Evolutionary conservation across 495 filamentous ascomycete genomes (phyloP), one percentile per base, ranked within the genome.

Genomic region (Articulospora tetracladia): DNA sequence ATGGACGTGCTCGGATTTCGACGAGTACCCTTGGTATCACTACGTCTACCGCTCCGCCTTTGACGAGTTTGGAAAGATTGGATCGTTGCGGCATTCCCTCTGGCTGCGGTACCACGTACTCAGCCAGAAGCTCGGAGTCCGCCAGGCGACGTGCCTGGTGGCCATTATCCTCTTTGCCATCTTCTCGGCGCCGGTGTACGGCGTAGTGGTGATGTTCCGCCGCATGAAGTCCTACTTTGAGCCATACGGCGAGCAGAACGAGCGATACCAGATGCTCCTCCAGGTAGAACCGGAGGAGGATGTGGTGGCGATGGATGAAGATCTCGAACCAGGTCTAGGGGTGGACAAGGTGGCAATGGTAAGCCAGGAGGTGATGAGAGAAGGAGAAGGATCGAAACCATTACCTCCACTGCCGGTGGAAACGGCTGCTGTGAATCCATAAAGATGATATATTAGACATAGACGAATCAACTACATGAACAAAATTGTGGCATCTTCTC

Each of bases 51-150:
- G 59, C 15, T 12, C 49, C 22, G 20, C 55, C 25, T 61, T 61
- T 28, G 59, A 61, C 22, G 39, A 61, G 44, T 61, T 32, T 27
- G 59, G 59, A 26, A 61, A 32, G 53, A 61, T 55, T 17, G 52
- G 53, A 30, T 30, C 20, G 7, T 15, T 60, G 2, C 20, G 28
- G 36, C 51, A 54, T 24, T 19, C 39, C 3, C 39, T 44, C 3
- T 19, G 10, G 11, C 39, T 11, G 39, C 10, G 17, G 15, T 44
- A 15, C n/a, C 11, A 19, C 15, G 17, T 44, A 19, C 17, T 44
- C 39, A 15, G 11, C 39, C 39, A 44, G 39, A 44, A 44, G 39
- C 39, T 44, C n/a, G 39, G 39, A 3, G 7, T 8, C 3, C 39
- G 39, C 3, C 39, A 44, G 17, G 39, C 39, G n/a, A n/a, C 11